phyloP scores from a whole-genome alignment of 108 stramenopile species.

The Cafeteria roenbergensis region DNA sequence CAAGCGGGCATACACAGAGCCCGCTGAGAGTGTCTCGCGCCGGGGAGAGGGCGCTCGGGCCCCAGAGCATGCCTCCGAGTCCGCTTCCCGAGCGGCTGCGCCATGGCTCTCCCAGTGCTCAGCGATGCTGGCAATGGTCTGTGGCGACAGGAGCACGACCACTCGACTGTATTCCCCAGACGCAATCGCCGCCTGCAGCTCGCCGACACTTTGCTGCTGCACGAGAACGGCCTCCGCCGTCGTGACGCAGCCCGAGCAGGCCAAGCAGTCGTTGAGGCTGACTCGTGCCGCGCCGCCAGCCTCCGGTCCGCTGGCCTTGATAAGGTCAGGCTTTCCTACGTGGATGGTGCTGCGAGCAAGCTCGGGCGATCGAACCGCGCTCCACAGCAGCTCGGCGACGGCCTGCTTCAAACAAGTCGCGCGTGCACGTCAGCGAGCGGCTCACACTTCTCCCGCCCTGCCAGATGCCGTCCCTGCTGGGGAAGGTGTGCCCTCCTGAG shows the following conservation, averaged over 20 bases:
- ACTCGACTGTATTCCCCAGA: neutral
- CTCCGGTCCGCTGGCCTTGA: conserved; percentile 15
- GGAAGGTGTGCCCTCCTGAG: neutral
- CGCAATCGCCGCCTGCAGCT: neutral
- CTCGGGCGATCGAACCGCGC: no score
- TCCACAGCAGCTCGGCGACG: no score
- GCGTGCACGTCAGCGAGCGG: neutral
- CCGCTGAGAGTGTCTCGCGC: neutral
- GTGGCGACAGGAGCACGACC: conserved; percentile 3
- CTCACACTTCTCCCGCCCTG: neutral
- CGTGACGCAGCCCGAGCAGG: conserved; percentile 94
- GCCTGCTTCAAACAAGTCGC: neutral
- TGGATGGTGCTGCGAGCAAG: no score
- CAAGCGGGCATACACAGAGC: no score
- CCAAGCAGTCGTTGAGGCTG: conserved; percentile 87
- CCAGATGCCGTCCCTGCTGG: neutral
- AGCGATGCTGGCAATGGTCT: conserved; percentile 3
- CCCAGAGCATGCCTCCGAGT: neutral
- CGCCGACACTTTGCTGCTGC: conserved; percentile 52
- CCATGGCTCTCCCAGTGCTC: neutral
- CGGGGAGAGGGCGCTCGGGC: neutral
- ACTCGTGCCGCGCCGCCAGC: conserved; percentile 37
- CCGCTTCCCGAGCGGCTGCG: neutral
- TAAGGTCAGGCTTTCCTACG: conserved; percentile 31
- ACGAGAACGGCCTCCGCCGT: conserved; percentile 92